Percentiles rank a stretch among this genome's conserved stretches.
Evolutionary conservation across 257 asterid genomes (phyloP).

Genomic region (Handroanthus guayacan): DNA sequence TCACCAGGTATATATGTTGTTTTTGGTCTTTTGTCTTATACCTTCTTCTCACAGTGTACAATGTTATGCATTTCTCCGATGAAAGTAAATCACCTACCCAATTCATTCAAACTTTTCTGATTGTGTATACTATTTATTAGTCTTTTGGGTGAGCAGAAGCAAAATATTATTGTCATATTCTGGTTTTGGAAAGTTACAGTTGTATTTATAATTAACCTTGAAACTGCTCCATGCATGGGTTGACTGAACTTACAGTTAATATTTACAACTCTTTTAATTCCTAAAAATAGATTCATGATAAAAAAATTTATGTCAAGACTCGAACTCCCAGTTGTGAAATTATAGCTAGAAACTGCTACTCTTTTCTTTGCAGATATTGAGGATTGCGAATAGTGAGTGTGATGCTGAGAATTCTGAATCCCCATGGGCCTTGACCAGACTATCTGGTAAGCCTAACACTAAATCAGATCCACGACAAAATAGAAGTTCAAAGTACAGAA

Average conservation of each 20-base stretch:
- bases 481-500: constrained; percentile 73
- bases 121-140: not conserved
- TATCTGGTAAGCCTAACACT: constrained; percentile 64
- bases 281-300: not conserved
- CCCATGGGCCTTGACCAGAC: constrained; percentile 81
- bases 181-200: constrained; percentile 26
- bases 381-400: constrained; percentile 73
- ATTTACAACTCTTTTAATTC: constrained; percentile 1
- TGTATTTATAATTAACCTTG: constrained; percentile 3
- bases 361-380: constrained; percentile 61
- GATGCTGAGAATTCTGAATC: constrained; percentile 72
- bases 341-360: constrained; percentile 20
- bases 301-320: not conserved
- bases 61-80: constrained; percentile 10
- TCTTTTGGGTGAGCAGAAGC: constrained; percentile 14
- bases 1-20: constrained; percentile 74
- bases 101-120: not conserved
- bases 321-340: constrained; percentile 20
- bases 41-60: constrained; percentile 23
- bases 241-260: not conserved
- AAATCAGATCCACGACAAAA: constrained; percentile 72
- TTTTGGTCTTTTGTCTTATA: not conserved
- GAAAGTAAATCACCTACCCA: not conserved
- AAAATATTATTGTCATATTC: constrained; percentile 12
- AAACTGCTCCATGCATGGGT: constrained; percentile 6